Conservation (phyloP, 306 rosid species). For the Gillenia trifoliata region DNA sequence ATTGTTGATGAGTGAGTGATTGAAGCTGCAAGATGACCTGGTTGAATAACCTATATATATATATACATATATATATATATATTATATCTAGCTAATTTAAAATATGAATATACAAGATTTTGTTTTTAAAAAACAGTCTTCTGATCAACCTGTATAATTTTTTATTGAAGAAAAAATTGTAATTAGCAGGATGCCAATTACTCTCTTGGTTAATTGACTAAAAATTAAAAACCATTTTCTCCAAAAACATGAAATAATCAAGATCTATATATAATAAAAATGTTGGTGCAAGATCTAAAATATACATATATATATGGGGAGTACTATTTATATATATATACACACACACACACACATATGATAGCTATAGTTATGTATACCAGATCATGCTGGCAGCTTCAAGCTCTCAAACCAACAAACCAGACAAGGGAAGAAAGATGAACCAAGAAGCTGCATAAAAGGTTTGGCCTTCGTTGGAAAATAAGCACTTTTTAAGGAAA, state of each 20-base stretch:
- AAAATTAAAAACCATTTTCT: neutral
- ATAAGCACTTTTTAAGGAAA: constrained; percentile 7
- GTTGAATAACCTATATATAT: constrained; percentile 22
- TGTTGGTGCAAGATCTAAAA: neutral
- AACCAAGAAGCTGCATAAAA: neutral
- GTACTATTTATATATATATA: neutral
- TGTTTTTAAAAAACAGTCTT: neutral
- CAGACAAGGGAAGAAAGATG: constrained; percentile 12
- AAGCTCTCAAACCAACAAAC: constrained; percentile 86
- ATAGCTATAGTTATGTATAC: constrained; percentile 22
- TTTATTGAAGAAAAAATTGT: neutral
- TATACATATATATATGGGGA: neutral
- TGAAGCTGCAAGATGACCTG: constrained; percentile 99
- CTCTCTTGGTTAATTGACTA: neutral
- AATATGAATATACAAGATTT: neutral
- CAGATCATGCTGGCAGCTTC: constrained; percentile 99
- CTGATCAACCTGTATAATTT: neutral
- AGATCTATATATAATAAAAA: constrained; percentile 1
- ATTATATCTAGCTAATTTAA: neutral
- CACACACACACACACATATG: neutral
- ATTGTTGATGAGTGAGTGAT: constrained; percentile 79
- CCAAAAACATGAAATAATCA: neutral
- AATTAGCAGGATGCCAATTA: neutral
- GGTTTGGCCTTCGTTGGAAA: constrained; percentile 20
- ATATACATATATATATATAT: neutral